Conservation (phyloP, 73 alveolate species). For the Paramecium caudatum region DNA sequence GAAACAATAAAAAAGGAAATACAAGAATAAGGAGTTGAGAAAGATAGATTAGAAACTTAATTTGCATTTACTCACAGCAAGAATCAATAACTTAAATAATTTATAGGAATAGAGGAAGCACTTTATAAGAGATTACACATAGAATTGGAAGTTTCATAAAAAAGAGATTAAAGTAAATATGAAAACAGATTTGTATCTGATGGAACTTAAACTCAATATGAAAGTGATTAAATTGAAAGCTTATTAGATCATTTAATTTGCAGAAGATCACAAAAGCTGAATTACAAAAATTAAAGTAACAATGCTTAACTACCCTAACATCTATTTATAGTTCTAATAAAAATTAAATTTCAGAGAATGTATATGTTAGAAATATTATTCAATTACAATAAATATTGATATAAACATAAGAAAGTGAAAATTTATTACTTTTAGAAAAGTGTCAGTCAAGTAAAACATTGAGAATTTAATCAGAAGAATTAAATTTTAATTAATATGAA, state of each 20-base stretch:
- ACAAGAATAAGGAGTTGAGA: not conserved
- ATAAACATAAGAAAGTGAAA: not conserved
- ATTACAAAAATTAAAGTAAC: not conserved
- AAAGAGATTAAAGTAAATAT: slow-evolving; percentile 23
- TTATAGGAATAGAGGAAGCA: slow-evolving; percentile 34
- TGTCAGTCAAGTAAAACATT: not conserved
- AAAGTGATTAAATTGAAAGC: not conserved
- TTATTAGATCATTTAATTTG: not conserved
- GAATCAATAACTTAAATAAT: slow-evolving; percentile 4
- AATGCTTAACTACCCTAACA: not conserved
- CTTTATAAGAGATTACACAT: not conserved
- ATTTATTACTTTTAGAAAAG: not conserved
- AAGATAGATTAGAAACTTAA: slow-evolving; percentile 7
- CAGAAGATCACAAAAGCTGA: not conserved
- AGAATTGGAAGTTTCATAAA: slow-evolving; percentile 1
- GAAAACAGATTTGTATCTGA: slow-evolving; percentile 4
- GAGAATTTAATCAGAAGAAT: not conserved
- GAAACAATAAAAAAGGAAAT: slow-evolving; percentile 3
- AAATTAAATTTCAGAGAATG: slow-evolving; percentile 5
- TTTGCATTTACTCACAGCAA: slow-evolving; percentile 32
- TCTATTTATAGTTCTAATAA: not conserved
- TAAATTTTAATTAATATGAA: not conserved
- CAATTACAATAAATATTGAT: slow-evolving; percentile 5
- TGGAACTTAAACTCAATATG: not conserved
- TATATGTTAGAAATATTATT: slow-evolving; percentile 17